Percentiles rank a stretch among this genome's conserved stretches.
Evolutionary conservation across 306 rosid species (phyloP).

Genomic region (Rosa persica): DNA sequence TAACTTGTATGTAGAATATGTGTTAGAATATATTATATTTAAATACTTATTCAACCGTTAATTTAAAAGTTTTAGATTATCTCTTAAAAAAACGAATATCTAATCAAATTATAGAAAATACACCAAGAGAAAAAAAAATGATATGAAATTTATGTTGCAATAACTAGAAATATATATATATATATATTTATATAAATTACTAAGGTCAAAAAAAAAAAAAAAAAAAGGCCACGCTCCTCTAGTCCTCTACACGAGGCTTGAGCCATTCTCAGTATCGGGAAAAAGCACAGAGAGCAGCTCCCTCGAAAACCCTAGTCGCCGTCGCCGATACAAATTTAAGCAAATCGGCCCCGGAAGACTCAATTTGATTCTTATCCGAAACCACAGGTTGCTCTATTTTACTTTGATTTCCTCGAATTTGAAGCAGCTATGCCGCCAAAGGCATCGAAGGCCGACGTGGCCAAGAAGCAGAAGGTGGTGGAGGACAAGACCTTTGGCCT

Average conservation of each 20-base stretch:
- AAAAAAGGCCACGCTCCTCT: background rate
- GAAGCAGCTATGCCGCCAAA: slow-evolving; percentile 80
- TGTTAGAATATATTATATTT: too few species aligned
- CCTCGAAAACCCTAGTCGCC: slow-evolving; percentile 21
- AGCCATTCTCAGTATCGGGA: slow-evolving; percentile 4
- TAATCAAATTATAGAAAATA: too few species aligned
- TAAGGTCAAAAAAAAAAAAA: background rate
- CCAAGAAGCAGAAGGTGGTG: slow-evolving; percentile 94
- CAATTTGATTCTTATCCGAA: background rate
- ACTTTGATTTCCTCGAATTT: slow-evolving; percentile 28
- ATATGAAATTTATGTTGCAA: too few species aligned
- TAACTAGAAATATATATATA: too few species aligned
- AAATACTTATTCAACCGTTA: too few species aligned
- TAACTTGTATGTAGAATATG: too few species aligned
- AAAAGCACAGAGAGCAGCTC: background rate
- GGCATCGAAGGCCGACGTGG: slow-evolving; percentile 69
- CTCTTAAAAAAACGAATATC: too few species aligned
- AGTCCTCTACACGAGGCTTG: background rate
- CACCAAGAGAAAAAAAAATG: too few species aligned
- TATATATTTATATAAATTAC: too few species aligned
- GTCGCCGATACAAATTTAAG: background rate
- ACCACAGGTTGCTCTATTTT: background rate
- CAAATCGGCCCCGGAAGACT: background rate
- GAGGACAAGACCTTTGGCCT: slow-evolving; percentile 98
- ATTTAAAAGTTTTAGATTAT: too few species aligned